Evolutionary conservation across 306 rosid genomes (phyloP), one percentile per base, ranked within the genome.

Genomic region (apple (Malus domestica)): DNA sequence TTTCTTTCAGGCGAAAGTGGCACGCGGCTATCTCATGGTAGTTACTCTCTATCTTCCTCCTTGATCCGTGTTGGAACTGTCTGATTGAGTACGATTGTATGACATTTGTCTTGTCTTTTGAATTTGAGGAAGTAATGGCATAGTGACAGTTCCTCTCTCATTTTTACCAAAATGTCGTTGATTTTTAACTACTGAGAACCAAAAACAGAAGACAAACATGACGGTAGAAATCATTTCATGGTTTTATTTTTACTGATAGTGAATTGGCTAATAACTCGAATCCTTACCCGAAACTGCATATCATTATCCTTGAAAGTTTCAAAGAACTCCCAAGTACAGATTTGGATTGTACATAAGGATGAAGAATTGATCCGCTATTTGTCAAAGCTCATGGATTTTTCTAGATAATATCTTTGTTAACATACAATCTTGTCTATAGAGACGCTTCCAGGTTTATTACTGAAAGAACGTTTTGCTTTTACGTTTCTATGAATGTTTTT

Each of bases 1-100:
- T 33, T 95, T 92, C 96, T 95, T 95, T 80, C 90, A 88, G 77
- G 97, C 99, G 23, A 95, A 92, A 87, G 93, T 86, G 44, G 93
- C 97, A 8, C 97, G 92, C 5, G 97, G 97, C 76, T 88, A 86
- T 83, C 87, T 84, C 70, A 79, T 92, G 97, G 99, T 90, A 90
- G 60, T 22, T 69, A 14, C 38, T 54, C 72, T 59, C 67, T n/a
- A 74, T 44, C 18, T 27, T 71, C 80, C 40, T 67, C 16, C 62
- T 6, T 61, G 72, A 57, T 25, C 42, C 19, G 5, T 49, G 59
- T 27, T 29, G 71, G 33, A 14, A 20, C 13, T 57, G 55, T 58
- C 49, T n/a, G 27, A 29, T 5, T 22, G 30, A n/a, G 46, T 19
- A 44, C 10, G 9, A 60, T 42, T 3, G 8, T 59, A 55, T 12